These are phyloP conservation scores for Trametes coccinea DNA, from an alignment of 768 basidiomycete genomes.

Conservation along the genomic window DNA sequence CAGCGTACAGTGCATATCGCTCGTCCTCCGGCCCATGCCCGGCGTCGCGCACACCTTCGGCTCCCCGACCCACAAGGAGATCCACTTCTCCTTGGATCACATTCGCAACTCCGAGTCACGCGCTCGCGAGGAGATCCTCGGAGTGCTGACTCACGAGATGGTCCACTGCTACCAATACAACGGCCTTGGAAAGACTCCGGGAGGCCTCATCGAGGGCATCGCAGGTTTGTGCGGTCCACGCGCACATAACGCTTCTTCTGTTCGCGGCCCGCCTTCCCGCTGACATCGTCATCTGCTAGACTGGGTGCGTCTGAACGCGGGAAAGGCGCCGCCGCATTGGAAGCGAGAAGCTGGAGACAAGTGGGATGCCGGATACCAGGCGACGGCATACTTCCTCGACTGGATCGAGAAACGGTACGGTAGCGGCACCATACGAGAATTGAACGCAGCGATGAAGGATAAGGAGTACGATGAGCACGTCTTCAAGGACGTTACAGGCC, in stretches of 20 bases:
- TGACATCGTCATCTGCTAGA: slow-evolving; percentile 40
- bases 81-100: slow-evolving; percentile 70
- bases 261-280: background rate
- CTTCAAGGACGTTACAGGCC: slow-evolving; percentile 55
- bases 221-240: slow-evolving; percentile 53
- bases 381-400: slow-evolving; percentile 72
- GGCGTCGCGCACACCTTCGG: slow-evolving; percentile 74
- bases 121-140: slow-evolving; percentile 59
- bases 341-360: slow-evolving; percentile 41
- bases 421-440: slow-evolving; percentile 51
- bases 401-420: slow-evolving; percentile 62
- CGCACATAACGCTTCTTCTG: background rate
- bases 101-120: slow-evolving; percentile 48
- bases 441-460: slow-evolving; percentile 58
- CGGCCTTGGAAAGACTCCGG: slow-evolving; percentile 58
- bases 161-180: slow-evolving; percentile 81
- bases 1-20: slow-evolving; percentile 54
- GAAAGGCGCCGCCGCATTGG: slow-evolving; percentile 73
- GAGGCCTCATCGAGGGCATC: slow-evolving; percentile 77
- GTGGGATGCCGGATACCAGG: slow-evolving; percentile 80
- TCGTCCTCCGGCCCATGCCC: slow-evolving; percentile 55
- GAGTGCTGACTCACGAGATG: slow-evolving; percentile 73
- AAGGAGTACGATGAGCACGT: slow-evolving; percentile 49
- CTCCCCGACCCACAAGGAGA: slow-evolving; percentile 60
- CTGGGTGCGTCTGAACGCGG: slow-evolving; percentile 65